Base-by-base conservation (phyloP, 192 early-diverging fungal genomes). In the Powellomyces hirtus region DNA sequence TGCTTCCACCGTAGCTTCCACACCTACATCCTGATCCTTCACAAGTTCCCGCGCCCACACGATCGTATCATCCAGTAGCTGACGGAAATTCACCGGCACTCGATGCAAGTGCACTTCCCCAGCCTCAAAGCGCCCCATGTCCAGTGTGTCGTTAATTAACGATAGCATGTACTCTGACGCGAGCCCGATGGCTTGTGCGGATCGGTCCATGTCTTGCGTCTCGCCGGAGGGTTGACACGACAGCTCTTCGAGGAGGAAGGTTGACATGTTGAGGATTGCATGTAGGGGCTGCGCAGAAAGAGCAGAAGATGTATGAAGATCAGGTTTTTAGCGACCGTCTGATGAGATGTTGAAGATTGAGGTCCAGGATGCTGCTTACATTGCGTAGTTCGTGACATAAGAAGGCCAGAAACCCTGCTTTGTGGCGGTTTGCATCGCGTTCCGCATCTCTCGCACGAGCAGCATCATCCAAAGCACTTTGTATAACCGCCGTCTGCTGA, bases 151-250 rank as follows among this genome's bases (percentile, higher is more conserved):
- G 26, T 74, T 74, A 24, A 71, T 51, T 31, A 74, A 59, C 20
- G 65, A 74, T 11, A 71, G 59, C 72, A 74, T 74, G 49, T 74
- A 70, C 36, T 71, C 53, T 16, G 72, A 70, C 5, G 65, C 76
- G 22, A 74, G 38, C 4, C 35, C 44, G 16, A 74, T 74, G 0
- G 72, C 64, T 18, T 49, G 62, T 10, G 62, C 70, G 8, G 70
- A 71, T 13, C 61, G 27, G 49, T 35, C 24, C 30, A 42, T 24
- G 18, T 26, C 33, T 37, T 60, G 59, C 20, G 59, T 60, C n/a
- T 14, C 59, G 2, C 29, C 53, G 10, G 59, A 60, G 1, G 59
- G 20, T 40, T 60, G 36, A 14, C n/a, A n/a, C 2, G 37, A 64
- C 3, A 51, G 31, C 33, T 46, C 55, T 26, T 49, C 62, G 59